Evolutionary conservation across 345 rosid species (phyloP), one percentile per base, ranked within the genome.

Genomic region (Combretum micranthum): DNA sequence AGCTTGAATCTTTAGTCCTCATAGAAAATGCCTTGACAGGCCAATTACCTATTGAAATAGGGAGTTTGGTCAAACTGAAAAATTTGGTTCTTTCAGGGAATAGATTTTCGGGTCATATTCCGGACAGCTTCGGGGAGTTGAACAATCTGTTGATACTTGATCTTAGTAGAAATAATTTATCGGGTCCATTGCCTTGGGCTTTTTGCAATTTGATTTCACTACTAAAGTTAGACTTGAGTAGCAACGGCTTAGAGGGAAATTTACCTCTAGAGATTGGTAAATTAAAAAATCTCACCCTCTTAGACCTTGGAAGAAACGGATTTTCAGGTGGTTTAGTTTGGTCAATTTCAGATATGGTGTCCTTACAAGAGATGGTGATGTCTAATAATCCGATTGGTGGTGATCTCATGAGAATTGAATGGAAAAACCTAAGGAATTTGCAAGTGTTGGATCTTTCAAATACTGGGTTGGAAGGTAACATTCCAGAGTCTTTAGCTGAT

Each of bases 171-270:
- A 77, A 73, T 64, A 47, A 47, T n/a, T 64, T 73, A 8, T 67
- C 76, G 0, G 82, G 76, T 47, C 26, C 64, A 8, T 15, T 73
- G 42, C 76, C 76, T 7, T 61, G 42, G 66, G 65, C 71, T 46
- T 22, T 73, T 14, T 64, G 71, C 15, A 59, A 56, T 25, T 13
- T 70, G 57, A 56, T 60, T 59, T 54, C 76, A 18, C 69, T 73
- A 0, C 57, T 77, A 51, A 77, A 77, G 74, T 71, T 77, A 25
- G 78, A 77, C 47, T 61, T 77, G 60, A 70, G 76, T 51, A 23
- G 53, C 44, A 77, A 73, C 56, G 63, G 16, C 47, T 37, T 77
- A 4, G 62, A 59, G 13, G 76, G 69, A 13, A 45, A 60, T 15
- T 25, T 77, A 2, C 75, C 77, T 2, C 3, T 13, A 16, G 72